phyloP scores from a whole-genome alignment of 2,329 filamentous ascomycete genomes.

The Diaporthe velutina region DNA sequence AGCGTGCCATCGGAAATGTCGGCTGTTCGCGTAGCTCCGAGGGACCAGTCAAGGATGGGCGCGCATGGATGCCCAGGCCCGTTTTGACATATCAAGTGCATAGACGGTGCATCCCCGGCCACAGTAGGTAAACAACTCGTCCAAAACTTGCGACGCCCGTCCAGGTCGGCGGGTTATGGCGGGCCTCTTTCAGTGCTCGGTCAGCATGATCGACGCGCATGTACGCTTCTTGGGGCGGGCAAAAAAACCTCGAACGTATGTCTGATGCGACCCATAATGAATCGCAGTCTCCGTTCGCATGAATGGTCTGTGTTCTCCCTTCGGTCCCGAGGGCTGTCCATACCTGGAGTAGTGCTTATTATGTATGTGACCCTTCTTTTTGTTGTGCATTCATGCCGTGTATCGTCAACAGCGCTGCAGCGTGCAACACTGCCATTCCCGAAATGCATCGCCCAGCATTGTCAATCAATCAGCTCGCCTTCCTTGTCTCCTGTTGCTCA shows the following conservation, averaged over 20 bases:
- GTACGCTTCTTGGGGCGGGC: neutral
- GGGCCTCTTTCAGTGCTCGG: neutral
- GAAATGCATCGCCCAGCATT: slow-evolving; percentile 1
- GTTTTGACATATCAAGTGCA: slow-evolving; percentile 26
- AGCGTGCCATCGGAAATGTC: neutral
- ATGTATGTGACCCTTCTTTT: slow-evolving; percentile 19
- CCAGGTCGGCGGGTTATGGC: neutral
- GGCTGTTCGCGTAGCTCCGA: slow-evolving; percentile 2
- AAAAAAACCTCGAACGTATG: neutral
- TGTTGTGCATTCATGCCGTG: slow-evolving; percentile 21
- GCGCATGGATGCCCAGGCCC: slow-evolving; percentile 23
- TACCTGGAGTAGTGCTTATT: slow-evolving; percentile 18
- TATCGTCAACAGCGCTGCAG: slow-evolving; percentile 18
- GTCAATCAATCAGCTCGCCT: neutral
- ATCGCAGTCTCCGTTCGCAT: neutral
- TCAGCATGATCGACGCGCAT: neutral
- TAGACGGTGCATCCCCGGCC: neutral
- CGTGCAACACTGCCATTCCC: slow-evolving; percentile 19
- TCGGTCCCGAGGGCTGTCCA: slow-evolving; percentile 14
- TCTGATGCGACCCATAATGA: neutral
- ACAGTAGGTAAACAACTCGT: slow-evolving; percentile 13
- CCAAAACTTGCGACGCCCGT: neutral
- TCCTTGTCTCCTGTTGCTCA: neutral
- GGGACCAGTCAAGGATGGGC: neutral
- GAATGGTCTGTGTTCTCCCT: slow-evolving; percentile 1